Percentiles rank a stretch among this genome's conserved stretches.
Evolutionary conservation across 2,329 filamentous ascomycete genomes (phyloP).

Genomic region (Xylaria sp.): DNA sequence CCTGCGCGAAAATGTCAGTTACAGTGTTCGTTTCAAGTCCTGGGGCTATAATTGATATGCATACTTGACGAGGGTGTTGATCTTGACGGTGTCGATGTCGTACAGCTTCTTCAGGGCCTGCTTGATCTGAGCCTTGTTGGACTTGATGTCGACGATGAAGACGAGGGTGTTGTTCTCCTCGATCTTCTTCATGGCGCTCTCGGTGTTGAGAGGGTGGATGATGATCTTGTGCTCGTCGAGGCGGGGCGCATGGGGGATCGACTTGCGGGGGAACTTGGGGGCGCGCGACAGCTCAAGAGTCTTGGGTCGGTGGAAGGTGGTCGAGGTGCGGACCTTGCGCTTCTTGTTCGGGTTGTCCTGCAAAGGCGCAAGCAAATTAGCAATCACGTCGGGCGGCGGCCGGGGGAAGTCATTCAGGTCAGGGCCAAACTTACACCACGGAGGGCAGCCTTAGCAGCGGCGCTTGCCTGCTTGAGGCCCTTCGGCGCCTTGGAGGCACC

Average conservation of each 20-base stretch:
- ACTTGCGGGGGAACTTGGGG: constrained; percentile 97
- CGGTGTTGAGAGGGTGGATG: constrained; percentile 97
- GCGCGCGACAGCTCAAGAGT: constrained; percentile 87
- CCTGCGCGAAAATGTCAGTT: constrained; percentile 49
- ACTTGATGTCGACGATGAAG: constrained; percentile 95
- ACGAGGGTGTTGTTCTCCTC: constrained; percentile 99
- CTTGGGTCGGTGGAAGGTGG: constrained; percentile 97
- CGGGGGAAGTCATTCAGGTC: not conserved
- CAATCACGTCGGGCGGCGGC: not conserved
- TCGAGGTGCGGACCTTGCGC: constrained; percentile 88
- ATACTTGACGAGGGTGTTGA: constrained; percentile 98
- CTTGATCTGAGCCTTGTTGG: constrained; percentile 99
- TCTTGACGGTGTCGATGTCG: constrained; percentile 96
- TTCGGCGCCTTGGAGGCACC: constrained; percentile 53
- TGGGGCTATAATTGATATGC: constrained; percentile 32
- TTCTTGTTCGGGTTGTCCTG: constrained; percentile 73
- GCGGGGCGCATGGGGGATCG: constrained; percentile 83
- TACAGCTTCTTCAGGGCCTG: constrained; percentile 98
- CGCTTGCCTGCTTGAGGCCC: constrained; percentile 83
- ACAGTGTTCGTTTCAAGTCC: not conserved
- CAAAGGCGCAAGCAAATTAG: constrained; percentile 25
- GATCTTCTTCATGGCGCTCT: constrained; percentile 99
- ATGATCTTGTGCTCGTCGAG: constrained; percentile 98
- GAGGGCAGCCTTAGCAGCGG: constrained; percentile 93
- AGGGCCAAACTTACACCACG: constrained; percentile 79